Percentiles rank a stretch among this genome's conserved stretches.
phyloP scores from a whole-genome alignment of 805 yeast species.

The Sugiyamaella americana region DNA sequence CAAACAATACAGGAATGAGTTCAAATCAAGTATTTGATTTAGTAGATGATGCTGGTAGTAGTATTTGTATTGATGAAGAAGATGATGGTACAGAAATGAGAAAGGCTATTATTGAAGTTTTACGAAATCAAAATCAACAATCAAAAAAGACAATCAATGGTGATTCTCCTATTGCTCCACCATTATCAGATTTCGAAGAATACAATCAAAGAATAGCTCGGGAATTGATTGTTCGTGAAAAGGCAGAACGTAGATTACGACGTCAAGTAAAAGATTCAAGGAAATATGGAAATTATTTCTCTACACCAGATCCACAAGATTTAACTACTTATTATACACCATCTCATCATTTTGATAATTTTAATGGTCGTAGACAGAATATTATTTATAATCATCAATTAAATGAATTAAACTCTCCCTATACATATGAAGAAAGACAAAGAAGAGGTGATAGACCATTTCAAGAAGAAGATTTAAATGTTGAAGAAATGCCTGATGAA shows the following conservation, averaged over 20 bases:
- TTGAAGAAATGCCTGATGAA: slow-evolving; percentile 15
- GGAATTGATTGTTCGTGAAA: slow-evolving; percentile 20
- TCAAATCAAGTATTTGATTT: background rate
- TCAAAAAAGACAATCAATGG: background rate
- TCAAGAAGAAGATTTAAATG: background rate
- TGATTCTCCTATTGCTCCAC: slow-evolving; percentile 3
- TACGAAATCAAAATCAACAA: slow-evolving; percentile 4
- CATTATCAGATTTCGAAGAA: slow-evolving; percentile 25
- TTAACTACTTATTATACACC: background rate
- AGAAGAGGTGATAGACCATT: slow-evolving; percentile 3
- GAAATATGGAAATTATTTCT: slow-evolving; percentile 23
- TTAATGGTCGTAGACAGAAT: slow-evolving; percentile 23
- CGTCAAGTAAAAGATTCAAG: slow-evolving; percentile 13
- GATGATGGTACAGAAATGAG: slow-evolving; percentile 22
- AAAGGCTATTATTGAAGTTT: slow-evolving; percentile 22
- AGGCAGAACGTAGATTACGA: slow-evolving; percentile 11
- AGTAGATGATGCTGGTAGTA: slow-evolving; percentile 28
- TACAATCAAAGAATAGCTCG: slow-evolving; percentile 27
- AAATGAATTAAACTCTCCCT: slow-evolving; percentile 19
- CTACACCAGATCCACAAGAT: slow-evolving; percentile 2
- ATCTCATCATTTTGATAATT: slow-evolving; percentile 17
- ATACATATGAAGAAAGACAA: slow-evolving; percentile 17
- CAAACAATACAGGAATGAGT: background rate
- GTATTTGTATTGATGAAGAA: slow-evolving; percentile 28
- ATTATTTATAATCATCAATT: slow-evolving; percentile 19